Evolutionary conservation across 768 basidiomycete genomes (phyloP).

Genomic region (Amylocystis lapponica): DNA sequence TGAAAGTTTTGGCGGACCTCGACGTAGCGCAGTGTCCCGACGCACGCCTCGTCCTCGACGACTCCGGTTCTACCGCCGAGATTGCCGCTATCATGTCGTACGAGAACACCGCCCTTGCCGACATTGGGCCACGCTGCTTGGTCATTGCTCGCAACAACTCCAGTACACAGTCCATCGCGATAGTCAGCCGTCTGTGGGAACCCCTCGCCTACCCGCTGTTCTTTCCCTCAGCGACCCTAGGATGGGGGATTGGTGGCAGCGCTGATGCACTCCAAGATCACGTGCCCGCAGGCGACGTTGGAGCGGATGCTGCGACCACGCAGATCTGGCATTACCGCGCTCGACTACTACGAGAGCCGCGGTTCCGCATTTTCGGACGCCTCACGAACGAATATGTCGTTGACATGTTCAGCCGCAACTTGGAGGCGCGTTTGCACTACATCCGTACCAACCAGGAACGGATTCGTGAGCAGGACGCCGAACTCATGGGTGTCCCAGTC

Average conservation of each 20-base stretch:
- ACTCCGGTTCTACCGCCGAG: slow-evolving; percentile 20
- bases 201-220: slow-evolving; percentile 32
- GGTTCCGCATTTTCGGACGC: slow-evolving; percentile 30
- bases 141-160: slow-evolving; percentile 6
- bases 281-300: slow-evolving; percentile 21
- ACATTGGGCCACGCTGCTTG: slow-evolving; percentile 14
- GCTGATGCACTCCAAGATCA: too few relatives aligned
- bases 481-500: slow-evolving; percentile 22
- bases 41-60: slow-evolving; percentile 15
- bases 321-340: too few relatives aligned
- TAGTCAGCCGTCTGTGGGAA: slow-evolving; percentile 29
- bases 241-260: slow-evolving; percentile 25
- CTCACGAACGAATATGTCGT: slow-evolving; percentile 29
- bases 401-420: too few relatives aligned
- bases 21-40: slow-evolving; percentile 10
- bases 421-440: slow-evolving; percentile 29
- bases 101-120: slow-evolving; percentile 10
- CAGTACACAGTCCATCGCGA: slow-evolving; percentile 17
- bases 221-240: slow-evolving; percentile 24
- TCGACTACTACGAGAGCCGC: slow-evolving; percentile 24
- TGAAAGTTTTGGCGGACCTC: slow-evolving; percentile 5
- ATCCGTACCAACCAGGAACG: slow-evolving; percentile 25
- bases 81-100: slow-evolving; percentile 23
- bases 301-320: slow-evolving; percentile 33
- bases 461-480: slow-evolving; percentile 22